A percentile compares a stretch with the other conserved stretches of the same genome.
Conservation (phyloP, 768 basidiomycete genomes). For the Gymnopilus junonius region DNA sequence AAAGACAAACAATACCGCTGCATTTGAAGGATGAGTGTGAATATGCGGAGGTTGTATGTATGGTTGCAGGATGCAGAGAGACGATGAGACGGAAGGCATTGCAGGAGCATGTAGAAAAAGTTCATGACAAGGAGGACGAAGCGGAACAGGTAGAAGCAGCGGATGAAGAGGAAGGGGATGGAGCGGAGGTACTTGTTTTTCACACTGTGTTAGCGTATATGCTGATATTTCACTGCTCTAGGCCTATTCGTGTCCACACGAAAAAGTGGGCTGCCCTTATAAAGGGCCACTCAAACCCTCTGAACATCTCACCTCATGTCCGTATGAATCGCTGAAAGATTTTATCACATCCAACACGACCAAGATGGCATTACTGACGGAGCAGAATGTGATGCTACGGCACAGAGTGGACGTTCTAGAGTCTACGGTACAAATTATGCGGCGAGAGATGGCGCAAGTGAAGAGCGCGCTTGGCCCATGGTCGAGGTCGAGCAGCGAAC, state of each 20-base stretch:
- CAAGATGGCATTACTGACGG: conserved; percentile 46
- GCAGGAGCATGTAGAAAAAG: conserved; percentile 28
- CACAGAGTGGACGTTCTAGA: conserved; percentile 64
- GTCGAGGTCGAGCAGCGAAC: conserved; percentile 31
- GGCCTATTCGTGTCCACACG: conserved; percentile 40
- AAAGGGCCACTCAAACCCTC: conserved; percentile 40
- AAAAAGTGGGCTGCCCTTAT: conserved; percentile 58
- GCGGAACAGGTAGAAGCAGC: not conserved
- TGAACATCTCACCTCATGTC: conserved; percentile 37
- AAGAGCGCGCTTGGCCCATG: conserved; percentile 64
- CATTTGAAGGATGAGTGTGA: conserved; percentile 69
- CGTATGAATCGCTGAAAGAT: conserved; percentile 65
- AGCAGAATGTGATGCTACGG: conserved; percentile 70
- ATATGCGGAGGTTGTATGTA: conserved; percentile 58
- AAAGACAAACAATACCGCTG: conserved; percentile 63
- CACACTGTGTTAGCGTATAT: not conserved
- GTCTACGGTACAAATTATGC: conserved; percentile 50
- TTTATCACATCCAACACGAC: conserved; percentile 53
- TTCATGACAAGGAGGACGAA: conserved; percentile 17
- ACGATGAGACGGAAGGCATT: conserved; percentile 49
- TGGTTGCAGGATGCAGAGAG: conserved; percentile 48
- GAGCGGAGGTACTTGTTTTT: not conserved
- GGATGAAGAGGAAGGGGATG: conserved; percentile 9
- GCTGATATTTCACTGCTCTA: not conserved
- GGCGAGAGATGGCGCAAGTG: conserved; percentile 59